Conservation (phyloP, 371 early-diverging fungal genomes). For the Lichtheimia ornata region DNA sequence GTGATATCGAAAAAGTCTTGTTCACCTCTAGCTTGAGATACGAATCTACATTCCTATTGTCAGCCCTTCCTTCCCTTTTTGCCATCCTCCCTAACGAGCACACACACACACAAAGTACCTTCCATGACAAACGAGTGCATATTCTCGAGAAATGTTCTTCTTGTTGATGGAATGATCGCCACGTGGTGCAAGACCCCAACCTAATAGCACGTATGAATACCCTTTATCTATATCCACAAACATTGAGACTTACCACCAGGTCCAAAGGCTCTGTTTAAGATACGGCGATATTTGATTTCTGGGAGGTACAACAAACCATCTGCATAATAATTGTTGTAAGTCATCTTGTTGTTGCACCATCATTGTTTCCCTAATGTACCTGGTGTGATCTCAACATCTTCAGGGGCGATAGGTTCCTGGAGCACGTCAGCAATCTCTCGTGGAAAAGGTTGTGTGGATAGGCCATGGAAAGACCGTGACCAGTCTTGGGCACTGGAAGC, state of each 20-base stretch:
- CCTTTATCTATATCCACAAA: conserved; percentile 64
- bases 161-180: conserved; percentile 85
- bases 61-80: background rate
- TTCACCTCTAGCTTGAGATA: conserved; percentile 95
- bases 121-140: conserved; percentile 87
- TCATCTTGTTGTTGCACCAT: too few relatives aligned
- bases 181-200: conserved; percentile 90
- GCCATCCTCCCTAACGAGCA: background rate
- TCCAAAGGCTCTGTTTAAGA: conserved; percentile 92
- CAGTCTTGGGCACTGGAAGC: conserved; percentile 49
- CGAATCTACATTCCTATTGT: conserved; percentile 40
- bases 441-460: conserved; percentile 74
- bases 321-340: conserved; percentile 7
- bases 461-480: conserved; percentile 76
- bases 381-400: conserved; percentile 92
- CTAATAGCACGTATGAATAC: conserved; percentile 19
- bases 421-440: conserved; percentile 71
- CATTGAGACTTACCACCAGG: conserved; percentile 79
- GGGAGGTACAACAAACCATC: conserved; percentile 94
- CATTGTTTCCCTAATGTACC: conserved; percentile 42
- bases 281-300: conserved; percentile 95
- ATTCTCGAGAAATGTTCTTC: conserved; percentile 86
- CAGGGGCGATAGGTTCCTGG: conserved; percentile 66
- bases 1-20: conserved; percentile 84
- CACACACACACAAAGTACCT: conserved; percentile 54